These are phyloP conservation scores for Tuber brumale DNA, from an alignment of 495 filamentous ascomycete genomes.

Conservation along the genomic window DNA sequence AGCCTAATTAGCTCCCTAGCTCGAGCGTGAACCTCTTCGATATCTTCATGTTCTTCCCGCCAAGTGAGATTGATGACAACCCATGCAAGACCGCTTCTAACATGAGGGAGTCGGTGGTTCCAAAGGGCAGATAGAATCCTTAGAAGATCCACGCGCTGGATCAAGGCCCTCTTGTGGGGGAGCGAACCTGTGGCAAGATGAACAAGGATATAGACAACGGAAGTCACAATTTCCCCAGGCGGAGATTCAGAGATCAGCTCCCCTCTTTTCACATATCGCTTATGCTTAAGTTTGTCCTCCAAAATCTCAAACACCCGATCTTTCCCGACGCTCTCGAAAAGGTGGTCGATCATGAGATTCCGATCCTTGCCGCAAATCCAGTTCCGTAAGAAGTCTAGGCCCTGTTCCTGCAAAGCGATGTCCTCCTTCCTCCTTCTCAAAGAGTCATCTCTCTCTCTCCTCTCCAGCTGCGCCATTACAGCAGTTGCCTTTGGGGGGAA, in stretches of 20 bases:
- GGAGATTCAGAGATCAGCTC: slow-evolving; percentile 48
- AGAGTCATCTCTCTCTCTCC: slow-evolving; percentile 23
- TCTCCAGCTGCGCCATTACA: slow-evolving; percentile 33
- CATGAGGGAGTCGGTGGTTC: slow-evolving; percentile 58
- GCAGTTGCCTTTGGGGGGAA: slow-evolving; percentile 32
- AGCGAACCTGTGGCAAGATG: slow-evolving; percentile 77
- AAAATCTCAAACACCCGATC: slow-evolving; percentile 57
- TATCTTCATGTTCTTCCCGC: slow-evolving; percentile 64
- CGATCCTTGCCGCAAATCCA: slow-evolving; percentile 65
- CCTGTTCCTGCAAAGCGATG: slow-evolving; percentile 81
- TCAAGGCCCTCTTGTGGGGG: slow-evolving; percentile 61
- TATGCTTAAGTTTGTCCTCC: slow-evolving; percentile 50
- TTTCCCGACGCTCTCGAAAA: slow-evolving; percentile 56
- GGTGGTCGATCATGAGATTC: slow-evolving; percentile 60
- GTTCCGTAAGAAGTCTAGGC: slow-evolving; percentile 79
- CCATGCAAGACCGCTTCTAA: slow-evolving; percentile 71
- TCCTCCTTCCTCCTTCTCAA: slow-evolving; percentile 57
- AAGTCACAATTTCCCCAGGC: slow-evolving; percentile 62
- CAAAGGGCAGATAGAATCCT: slow-evolving; percentile 66
- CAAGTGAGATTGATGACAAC: slow-evolving; percentile 76
- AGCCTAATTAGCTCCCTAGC: slow-evolving; percentile 61
- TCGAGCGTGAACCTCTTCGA: slow-evolving; percentile 55
- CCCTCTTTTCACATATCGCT: slow-evolving; percentile 33
- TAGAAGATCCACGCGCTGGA: slow-evolving; percentile 53
- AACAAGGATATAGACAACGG: slow-evolving; percentile 68